These are phyloP conservation scores for Metschnikowia kunwiensis DNA, from an alignment of 805 yeast genomes.

Conservation along the genomic window DNA sequence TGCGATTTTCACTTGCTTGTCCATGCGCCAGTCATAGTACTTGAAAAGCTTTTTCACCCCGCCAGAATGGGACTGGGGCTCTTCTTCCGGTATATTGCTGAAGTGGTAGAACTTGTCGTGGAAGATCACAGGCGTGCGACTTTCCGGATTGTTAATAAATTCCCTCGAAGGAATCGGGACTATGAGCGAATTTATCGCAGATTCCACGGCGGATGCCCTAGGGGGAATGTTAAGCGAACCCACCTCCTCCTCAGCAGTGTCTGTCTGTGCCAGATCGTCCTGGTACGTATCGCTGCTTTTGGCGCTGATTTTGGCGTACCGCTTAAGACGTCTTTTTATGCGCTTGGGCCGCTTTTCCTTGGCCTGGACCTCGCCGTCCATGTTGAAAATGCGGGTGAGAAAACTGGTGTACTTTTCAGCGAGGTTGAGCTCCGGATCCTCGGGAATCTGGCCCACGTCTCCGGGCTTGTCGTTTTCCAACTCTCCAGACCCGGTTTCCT, in stretches of 20 bases:
- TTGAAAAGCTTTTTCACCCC: constrained; percentile 21
- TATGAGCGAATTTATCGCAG: constrained; percentile 38
- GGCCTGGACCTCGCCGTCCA: constrained; percentile 11
- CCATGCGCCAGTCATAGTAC: constrained; percentile 33
- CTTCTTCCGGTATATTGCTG: constrained; percentile 28
- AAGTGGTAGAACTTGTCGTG: constrained; percentile 42
- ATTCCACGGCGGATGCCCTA: constrained; percentile 41
- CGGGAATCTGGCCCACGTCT: constrained; percentile 35
- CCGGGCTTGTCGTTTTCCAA: too few species aligned
- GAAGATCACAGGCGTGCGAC: constrained; percentile 37
- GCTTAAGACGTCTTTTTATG: constrained; percentile 9
- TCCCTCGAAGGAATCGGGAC: constrained; percentile 39
- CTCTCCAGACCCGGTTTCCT: constrained; percentile 8
- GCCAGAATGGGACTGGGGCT: constrained; percentile 11
- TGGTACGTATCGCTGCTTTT: constrained; percentile 18
- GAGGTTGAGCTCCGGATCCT: constrained; percentile 16
- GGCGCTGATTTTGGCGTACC: constrained; percentile 19
- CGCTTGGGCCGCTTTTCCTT: constrained; percentile 11
- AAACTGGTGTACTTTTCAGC: constrained; percentile 15
- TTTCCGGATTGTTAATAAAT: constrained; percentile 32
- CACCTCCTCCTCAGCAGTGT: constrained; percentile 2
- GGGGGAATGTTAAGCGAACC: constrained; percentile 42
- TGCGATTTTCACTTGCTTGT: constrained; percentile 42
- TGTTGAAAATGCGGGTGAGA: constrained; percentile 13
- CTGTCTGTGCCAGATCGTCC: constrained; percentile 3